Conservation (phyloP, 2,329 filamentous ascomycete species). For the Alternaria sp. region DNA sequence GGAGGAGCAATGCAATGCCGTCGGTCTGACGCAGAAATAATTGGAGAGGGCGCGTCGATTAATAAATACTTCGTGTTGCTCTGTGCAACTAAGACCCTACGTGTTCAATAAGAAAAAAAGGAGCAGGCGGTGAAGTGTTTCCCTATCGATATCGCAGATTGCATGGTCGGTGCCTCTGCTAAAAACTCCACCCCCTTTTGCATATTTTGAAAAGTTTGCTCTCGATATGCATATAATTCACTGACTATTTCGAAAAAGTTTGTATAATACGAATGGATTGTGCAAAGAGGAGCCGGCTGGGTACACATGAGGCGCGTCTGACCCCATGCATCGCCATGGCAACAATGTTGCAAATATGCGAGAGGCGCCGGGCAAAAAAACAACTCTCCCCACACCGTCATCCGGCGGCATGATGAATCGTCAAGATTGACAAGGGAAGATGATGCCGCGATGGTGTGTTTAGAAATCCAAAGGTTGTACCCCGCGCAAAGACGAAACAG, state of each 20-base stretch:
- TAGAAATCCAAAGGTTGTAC: conserved; percentile 11
- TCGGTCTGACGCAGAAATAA: neutral
- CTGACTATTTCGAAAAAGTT: conserved; percentile 4
- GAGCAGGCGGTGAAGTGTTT: conserved; percentile 14
- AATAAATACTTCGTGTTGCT: conserved; percentile 1
- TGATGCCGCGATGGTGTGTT: conserved; percentile 7
- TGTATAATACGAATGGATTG: conserved; percentile 11
- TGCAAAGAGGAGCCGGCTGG: conserved; percentile 14
- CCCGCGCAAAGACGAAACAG: conserved; percentile 7
- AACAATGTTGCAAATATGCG: conserved; percentile 11
- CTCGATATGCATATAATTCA: conserved; percentile 2
- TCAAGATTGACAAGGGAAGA: conserved; percentile 6
- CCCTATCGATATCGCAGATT: conserved; percentile 19
- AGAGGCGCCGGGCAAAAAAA: conserved; percentile 4
- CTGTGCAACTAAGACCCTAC: neutral
- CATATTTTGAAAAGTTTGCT: conserved; percentile 10
- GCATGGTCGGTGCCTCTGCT: conserved; percentile 17
- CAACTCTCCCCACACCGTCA: neutral
- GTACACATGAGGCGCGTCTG: conserved; percentile 21
- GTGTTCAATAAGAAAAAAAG: conserved; percentile 4
- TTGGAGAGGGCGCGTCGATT: neutral
- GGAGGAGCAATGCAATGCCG: neutral
- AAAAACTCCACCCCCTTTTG: conserved; percentile 21
- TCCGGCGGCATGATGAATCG: conserved; percentile 4
- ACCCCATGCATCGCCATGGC: conserved; percentile 23